A percentile compares a stretch with the other conserved stretches of the same genome.
These are phyloP conservation scores for Parietaria judaica DNA, from an alignment of 306 rosid species.

Conservation along the genomic window DNA sequence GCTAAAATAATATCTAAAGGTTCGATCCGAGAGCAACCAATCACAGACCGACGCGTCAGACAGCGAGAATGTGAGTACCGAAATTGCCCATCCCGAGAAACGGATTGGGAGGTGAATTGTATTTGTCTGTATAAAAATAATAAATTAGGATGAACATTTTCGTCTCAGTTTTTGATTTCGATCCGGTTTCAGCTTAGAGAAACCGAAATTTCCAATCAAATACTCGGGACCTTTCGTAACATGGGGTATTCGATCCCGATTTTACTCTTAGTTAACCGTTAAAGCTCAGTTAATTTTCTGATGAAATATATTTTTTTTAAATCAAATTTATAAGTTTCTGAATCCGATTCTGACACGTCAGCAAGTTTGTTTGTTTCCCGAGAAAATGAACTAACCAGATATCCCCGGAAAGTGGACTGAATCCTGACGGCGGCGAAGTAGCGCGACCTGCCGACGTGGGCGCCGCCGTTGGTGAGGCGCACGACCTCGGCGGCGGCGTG, in stretches of 20 bases:
- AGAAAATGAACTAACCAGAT: constrained; percentile 43
- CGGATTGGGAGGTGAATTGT: no score
- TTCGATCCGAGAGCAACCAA: not conserved
- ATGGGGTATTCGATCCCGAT: no score
- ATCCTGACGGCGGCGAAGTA: constrained; percentile 47
- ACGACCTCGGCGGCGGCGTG: constrained; percentile 95
- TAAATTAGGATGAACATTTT: no score
- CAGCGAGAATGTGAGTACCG: not conserved
- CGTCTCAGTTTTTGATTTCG: no score
- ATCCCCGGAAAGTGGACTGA: constrained; percentile 77
- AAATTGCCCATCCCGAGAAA: not conserved
- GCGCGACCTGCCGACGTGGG: constrained; percentile 7
- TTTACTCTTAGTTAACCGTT: no score
- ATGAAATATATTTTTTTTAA: no score
- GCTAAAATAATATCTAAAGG: not conserved
- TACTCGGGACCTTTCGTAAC: no score
- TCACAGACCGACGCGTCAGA: not conserved
- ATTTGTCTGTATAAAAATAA: no score
- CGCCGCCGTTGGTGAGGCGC: constrained; percentile 39
- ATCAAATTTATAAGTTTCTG: no score
- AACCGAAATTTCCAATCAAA: no score
- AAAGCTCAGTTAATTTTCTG: no score
- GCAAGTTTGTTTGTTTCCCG: not conserved
- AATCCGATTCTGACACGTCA: not conserved
- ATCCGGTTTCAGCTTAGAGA: no score